These are phyloP conservation scores for Decorospora gaudefroyi DNA, from an alignment of 2,329 filamentous ascomycete species.

Conservation along the genomic window DNA sequence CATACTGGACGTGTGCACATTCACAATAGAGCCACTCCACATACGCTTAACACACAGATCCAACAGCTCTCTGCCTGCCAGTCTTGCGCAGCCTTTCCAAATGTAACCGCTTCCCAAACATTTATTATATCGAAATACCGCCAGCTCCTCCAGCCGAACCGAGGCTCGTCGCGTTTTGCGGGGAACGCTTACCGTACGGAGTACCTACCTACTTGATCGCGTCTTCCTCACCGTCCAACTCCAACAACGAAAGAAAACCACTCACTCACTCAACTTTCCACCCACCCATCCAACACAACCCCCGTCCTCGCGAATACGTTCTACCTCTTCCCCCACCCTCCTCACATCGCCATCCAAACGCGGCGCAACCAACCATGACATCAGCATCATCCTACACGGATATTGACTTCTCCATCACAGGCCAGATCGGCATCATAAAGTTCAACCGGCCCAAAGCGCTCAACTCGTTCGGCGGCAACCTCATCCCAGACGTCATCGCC, in stretches of 20 bases:
- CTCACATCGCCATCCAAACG: background rate
- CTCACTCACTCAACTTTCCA: too few relatives aligned
- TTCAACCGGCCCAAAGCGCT: conserved; percentile 56
- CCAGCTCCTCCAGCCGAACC: conserved; percentile 15
- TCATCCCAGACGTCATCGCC: conserved; percentile 51
- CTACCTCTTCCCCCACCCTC: background rate
- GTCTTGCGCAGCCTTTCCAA: too few relatives aligned
- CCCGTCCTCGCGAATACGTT: background rate
- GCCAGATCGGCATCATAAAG: conserved; percentile 55
- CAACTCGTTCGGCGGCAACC: conserved; percentile 55
- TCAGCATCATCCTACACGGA: conserved; percentile 44
- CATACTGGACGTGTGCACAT: background rate
- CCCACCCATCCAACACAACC: too few relatives aligned
- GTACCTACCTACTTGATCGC: background rate
- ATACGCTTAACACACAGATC: conserved; percentile 2
- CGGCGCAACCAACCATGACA: conserved; percentile 29
- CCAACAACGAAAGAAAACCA: too few relatives aligned
- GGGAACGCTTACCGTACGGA: conserved; percentile 20
- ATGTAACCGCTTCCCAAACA: too few relatives aligned
- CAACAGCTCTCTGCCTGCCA: conserved; percentile 4
- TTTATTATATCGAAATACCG: too few relatives aligned
- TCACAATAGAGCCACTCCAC: background rate
- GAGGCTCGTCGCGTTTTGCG: conserved; percentile 19
- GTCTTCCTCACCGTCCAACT: too few relatives aligned
- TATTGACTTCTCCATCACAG: conserved; percentile 52